These are phyloP conservation scores for Nicotiana rustica DNA, from an alignment of 305 asterid genomes.

Conservation along the genomic window DNA sequence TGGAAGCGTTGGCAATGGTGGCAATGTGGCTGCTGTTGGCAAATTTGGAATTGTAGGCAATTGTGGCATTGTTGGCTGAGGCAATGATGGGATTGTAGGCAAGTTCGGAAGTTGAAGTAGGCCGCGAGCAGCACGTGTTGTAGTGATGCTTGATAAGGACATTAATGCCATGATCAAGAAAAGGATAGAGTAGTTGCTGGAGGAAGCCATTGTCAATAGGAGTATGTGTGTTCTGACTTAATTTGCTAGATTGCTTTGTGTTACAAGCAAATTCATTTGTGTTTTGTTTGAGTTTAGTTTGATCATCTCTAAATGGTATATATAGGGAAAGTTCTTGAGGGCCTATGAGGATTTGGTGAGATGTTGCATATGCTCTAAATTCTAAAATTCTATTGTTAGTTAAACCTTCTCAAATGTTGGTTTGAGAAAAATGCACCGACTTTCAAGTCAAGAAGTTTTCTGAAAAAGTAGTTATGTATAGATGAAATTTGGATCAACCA, in stretches of 20 bases:
- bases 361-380: neutral
- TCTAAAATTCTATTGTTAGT: neutral
- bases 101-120: constrained; percentile 33
- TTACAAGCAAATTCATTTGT: neutral
- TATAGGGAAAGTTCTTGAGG: neutral
- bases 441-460: neutral
- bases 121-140: neutral
- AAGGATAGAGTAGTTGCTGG: neutral
- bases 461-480: neutral
- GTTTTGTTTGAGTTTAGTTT: neutral
- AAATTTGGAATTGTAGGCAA: constrained; percentile 31
- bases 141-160: neutral
- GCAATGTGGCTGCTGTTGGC: neutral
- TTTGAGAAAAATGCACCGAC: neutral
- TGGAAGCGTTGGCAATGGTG: constrained; percentile 30
- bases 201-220: neutral
- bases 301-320: neutral
- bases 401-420: too few relatives aligned
- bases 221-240: too few relatives aligned
- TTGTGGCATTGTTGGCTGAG: constrained; percentile 36
- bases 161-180: neutral
- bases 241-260: too few relatives aligned
- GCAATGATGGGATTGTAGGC: constrained; percentile 25
- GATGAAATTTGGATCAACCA: neutral
- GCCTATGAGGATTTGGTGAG: neutral